Percentiles rank a stretch among this genome's conserved stretches.
Evolutionary conservation across 2,329 filamentous ascomycete genomes (phyloP).

Genomic region (Bipolaris gigantea): DNA sequence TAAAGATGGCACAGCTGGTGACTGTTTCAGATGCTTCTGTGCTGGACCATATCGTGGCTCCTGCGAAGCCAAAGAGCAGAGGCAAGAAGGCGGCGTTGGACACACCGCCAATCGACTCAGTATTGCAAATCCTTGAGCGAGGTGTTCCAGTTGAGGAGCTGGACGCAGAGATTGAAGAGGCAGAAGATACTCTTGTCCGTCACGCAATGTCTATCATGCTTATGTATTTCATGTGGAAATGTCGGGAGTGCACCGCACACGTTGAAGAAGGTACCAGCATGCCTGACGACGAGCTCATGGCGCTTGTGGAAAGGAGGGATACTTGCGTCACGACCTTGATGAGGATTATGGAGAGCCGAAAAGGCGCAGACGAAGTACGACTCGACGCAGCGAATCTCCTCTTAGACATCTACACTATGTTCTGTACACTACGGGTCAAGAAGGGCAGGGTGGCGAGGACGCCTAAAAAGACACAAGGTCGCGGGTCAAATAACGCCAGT

Average conservation of each 20-base stretch:
- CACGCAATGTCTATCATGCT: constrained; percentile 75
- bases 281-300: constrained; percentile 61
- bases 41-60: constrained; percentile 63
- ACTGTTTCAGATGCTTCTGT: constrained; percentile 74
- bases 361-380: constrained; percentile 74
- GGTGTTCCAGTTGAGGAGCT: constrained; percentile 67
- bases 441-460: constrained; percentile 32
- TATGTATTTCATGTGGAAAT: constrained; percentile 97
- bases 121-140: constrained; percentile 73
- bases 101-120: constrained; percentile 63
- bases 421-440: constrained; percentile 68
- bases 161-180: constrained; percentile 70
- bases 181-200: constrained; percentile 77
- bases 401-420: constrained; percentile 80
- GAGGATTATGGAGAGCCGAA: constrained; percentile 54
- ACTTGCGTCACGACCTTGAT: constrained; percentile 54
- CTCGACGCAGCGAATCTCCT: constrained; percentile 74
- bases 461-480: constrained; percentile 36
- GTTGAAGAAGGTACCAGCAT: constrained; percentile 51
- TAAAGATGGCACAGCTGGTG: constrained; percentile 79
- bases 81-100: constrained; percentile 29
- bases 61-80: constrained; percentile 44
- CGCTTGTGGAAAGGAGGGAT: constrained; percentile 56
- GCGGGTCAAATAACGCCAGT: constrained; percentile 32
- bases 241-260: constrained; percentile 53